phyloP scores from a whole-genome alignment of 805 yeast genomes.

The Candida broadrunensis region DNA sequence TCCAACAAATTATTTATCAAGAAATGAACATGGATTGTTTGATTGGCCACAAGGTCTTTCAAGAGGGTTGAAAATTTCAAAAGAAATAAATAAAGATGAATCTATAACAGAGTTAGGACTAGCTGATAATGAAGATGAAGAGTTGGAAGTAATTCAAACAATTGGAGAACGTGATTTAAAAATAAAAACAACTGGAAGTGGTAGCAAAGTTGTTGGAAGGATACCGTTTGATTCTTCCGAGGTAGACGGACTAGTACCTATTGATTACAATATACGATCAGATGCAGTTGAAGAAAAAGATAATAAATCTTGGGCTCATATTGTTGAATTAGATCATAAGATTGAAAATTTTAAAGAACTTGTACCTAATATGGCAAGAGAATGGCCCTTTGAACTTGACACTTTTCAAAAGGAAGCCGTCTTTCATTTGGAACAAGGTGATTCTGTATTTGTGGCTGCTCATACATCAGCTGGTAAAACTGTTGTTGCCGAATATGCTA shows the following conservation, averaged over 20 bases:
- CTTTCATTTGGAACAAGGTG: conserved; percentile 94
- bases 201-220: not conserved
- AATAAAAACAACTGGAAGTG: not conserved
- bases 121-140: conserved; percentile 11
- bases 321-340: conserved; percentile 80
- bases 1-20: conserved; percentile 47
- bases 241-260: conserved; percentile 41
- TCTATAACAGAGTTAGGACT: conserved; percentile 12
- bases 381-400: conserved; percentile 94
- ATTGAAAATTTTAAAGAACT: conserved; percentile 82
- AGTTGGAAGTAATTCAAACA: not conserved
- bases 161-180: conserved; percentile 1
- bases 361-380: conserved; percentile 89
- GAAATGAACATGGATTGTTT: conserved; percentile 68
- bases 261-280: conserved; percentile 26
- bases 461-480: conserved; percentile 99
- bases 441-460: conserved; percentile 97
- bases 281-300: conserved; percentile 19
- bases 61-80: conserved; percentile 57
- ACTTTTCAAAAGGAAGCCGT: conserved; percentile 96
- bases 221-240: conserved; percentile 39
- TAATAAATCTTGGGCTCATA: conserved; percentile 88
- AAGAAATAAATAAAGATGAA: conserved; percentile 3
- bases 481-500: conserved; percentile 97
- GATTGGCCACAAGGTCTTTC: conserved; percentile 80